Base-by-base conservation (phyloP, 2,329 filamentous ascomycete genomes). In the Diaporthe sp. region DNA sequence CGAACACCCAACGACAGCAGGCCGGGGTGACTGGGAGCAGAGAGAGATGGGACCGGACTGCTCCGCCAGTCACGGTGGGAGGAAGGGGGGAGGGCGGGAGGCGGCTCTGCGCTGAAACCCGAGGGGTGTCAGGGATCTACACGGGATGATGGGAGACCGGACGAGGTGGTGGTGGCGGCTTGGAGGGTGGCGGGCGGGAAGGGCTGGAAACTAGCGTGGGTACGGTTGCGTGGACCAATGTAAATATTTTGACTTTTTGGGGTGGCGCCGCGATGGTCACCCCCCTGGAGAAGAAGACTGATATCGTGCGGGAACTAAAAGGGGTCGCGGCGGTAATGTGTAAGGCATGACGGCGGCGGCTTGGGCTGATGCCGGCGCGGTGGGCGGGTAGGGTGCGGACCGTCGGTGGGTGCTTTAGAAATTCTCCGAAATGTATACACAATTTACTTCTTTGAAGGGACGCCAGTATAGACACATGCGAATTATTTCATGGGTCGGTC, bases 71-170 rank as follows among this genome's bases (percentile, higher is more conserved):
- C 6, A 19, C 17, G 59, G 39, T 22, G n/a, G 17, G 8, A 28
- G 51, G 4, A 46, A 44, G 4, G 15, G 15, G 59, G 37, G 17
- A n/a, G n/a, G 44, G 31, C 3, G 62, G 19, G 28, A 25, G 62
- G 62, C 44, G 62, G 28, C 44, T 67, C 62, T 67, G 44, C 31
- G 44, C 44, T 67, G 62, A 67, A 67, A 67, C 62, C 28, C 13
- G 44, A 67, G 22, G 28, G 62, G 62, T 67, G 62, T 67, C 62
- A 51, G 10, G 62, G 62, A 67, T 67, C 62, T 31, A 67, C 62
- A 67, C 62, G 62, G 62, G 62, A 67, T 25, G 62, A 67, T 51
- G 44, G 62, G 19, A 51, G 28, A 67, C 62, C 62, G 62, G 62
- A 67, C 62, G 62, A 67, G 62, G 62, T 67, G 28, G 44, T 37